phyloP scores from a whole-genome alignment of 169 alveolate species.

The Cyclospora cayetanensis region DNA sequence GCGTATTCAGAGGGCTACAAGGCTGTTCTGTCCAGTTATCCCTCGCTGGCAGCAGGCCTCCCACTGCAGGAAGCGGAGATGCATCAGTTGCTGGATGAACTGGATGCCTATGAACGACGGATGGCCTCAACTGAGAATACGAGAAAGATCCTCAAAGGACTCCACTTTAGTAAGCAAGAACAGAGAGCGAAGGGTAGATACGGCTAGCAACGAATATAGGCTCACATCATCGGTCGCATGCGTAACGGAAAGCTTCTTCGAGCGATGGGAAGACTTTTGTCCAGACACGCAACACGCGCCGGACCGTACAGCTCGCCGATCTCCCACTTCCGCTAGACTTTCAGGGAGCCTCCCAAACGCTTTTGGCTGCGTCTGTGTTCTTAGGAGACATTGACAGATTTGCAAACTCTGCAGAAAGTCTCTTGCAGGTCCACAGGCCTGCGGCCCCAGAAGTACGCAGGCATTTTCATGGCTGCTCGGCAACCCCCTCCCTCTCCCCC shows the following conservation, averaged over 20 bases:
- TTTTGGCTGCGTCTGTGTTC: background rate
- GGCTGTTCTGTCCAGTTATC: too few species aligned
- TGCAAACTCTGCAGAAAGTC: background rate
- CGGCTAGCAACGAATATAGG: background rate
- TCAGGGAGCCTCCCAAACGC: too few species aligned
- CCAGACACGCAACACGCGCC: too few species aligned
- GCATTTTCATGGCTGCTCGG: too few species aligned
- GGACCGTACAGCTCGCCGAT: too few species aligned
- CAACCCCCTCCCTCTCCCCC: too few species aligned
- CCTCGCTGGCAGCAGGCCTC: too few species aligned
- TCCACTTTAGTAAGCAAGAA: background rate
- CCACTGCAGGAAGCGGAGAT: too few species aligned
- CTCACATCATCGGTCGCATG: background rate
- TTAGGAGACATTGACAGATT: background rate
- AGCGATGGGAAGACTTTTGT: background rate
- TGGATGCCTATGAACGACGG: background rate
- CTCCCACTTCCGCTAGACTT: too few species aligned
- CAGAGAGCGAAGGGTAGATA: background rate
- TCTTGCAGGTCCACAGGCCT: background rate
- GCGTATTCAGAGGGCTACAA: too few species aligned
- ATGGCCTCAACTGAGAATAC: background rate
- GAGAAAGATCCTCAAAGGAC: background rate
- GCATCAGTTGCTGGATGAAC: background rate
- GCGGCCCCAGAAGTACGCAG: background rate
- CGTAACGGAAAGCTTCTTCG: background rate